These are phyloP conservation scores for Serendipita vermifera DNA, from an alignment of 768 basidiomycete species.

Conservation along the genomic window DNA sequence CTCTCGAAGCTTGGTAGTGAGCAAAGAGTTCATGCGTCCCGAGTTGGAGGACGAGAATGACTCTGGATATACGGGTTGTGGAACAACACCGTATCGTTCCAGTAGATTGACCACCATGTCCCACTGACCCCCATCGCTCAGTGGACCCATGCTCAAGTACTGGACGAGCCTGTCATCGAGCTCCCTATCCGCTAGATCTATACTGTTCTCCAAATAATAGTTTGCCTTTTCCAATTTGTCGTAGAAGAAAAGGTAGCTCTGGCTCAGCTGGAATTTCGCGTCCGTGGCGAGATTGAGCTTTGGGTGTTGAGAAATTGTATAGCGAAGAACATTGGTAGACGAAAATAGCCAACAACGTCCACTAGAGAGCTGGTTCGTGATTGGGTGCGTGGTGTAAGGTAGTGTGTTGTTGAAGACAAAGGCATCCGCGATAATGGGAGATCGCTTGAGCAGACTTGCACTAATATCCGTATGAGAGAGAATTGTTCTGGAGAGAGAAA, in stretches of 20 bases:
- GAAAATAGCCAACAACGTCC: slow-evolving; percentile 96
- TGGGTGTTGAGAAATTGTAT: slow-evolving; percentile 59
- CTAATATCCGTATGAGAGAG: slow-evolving; percentile 56
- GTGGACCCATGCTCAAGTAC: slow-evolving; percentile 61
- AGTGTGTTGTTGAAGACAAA: slow-evolving; percentile 77
- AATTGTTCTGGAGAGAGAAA: slow-evolving; percentile 58
- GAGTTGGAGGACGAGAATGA: slow-evolving; percentile 70
- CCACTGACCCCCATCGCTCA: slow-evolving; percentile 90
- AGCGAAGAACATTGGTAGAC: slow-evolving; percentile 74
- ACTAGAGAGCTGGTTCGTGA: slow-evolving; percentile 77
- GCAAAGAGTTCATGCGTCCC: slow-evolving; percentile 54
- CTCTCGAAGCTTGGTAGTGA: slow-evolving; percentile 87
- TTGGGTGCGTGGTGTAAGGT: slow-evolving; percentile 67
- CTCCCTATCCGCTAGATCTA: slow-evolving; percentile 66
- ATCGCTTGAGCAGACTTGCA: slow-evolving; percentile 48
- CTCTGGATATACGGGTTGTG: slow-evolving; percentile 72
- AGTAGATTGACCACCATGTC: slow-evolving; percentile 74
- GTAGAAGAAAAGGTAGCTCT: slow-evolving; percentile 91
- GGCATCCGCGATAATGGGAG: slow-evolving; percentile 45
- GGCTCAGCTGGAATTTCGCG: slow-evolving; percentile 77
- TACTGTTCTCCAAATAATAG: slow-evolving; percentile 80
- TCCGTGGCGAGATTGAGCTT: slow-evolving; percentile 45
- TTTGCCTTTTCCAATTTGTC: slow-evolving; percentile 89
- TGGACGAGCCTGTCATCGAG: slow-evolving; percentile 73
- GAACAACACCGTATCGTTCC: slow-evolving; percentile 75